These are phyloP conservation scores for Ophiocordyceps australis DNA, from an alignment of 2,329 filamentous ascomycete genomes.

Conservation along the genomic window DNA sequence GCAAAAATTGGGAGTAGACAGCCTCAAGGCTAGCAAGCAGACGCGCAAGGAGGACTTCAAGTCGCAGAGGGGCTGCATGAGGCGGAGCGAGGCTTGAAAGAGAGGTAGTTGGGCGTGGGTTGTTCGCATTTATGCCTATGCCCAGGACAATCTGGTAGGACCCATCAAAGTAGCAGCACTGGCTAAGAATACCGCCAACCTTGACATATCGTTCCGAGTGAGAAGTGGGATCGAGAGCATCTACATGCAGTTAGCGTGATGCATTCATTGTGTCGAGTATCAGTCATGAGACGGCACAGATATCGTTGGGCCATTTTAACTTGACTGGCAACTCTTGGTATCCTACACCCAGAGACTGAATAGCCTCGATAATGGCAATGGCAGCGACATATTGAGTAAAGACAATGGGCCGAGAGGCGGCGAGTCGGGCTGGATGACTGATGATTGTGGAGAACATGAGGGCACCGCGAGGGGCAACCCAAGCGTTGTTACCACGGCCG, in stretches of 20 bases:
- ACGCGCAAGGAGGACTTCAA: conserved; percentile 67
- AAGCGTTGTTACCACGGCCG: conserved; percentile 81
- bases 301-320: conserved; percentile 96
- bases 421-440: conserved; percentile 61
- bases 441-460: conserved; percentile 81
- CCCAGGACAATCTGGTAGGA: conserved; percentile 77
- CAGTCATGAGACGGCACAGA: conserved; percentile 50
- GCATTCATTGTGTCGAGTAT: too few relatives aligned
- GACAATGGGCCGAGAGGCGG: conserved; percentile 58
- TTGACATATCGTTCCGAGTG: conserved; percentile 50
- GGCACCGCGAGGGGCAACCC: conserved; percentile 76
- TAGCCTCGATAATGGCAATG: conserved; percentile 69
- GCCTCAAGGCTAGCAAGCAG: conserved; percentile 64
- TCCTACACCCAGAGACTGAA: conserved; percentile 59
- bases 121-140: conserved; percentile 72
- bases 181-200: conserved; percentile 83
- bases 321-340: conserved; percentile 65
- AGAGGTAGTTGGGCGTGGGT: conserved; percentile 72
- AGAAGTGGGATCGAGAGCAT: conserved; percentile 44
- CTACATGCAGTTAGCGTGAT: conserved; percentile 13
- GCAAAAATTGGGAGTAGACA: conserved; percentile 58
- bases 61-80: conserved; percentile 35
- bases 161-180: conserved; percentile 61
- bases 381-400: conserved; percentile 91
- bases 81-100: conserved; percentile 53